Evolutionary conservation across 352 stramenopile genomes (phyloP).

Genomic region (Phytophthora palmivora): DNA sequence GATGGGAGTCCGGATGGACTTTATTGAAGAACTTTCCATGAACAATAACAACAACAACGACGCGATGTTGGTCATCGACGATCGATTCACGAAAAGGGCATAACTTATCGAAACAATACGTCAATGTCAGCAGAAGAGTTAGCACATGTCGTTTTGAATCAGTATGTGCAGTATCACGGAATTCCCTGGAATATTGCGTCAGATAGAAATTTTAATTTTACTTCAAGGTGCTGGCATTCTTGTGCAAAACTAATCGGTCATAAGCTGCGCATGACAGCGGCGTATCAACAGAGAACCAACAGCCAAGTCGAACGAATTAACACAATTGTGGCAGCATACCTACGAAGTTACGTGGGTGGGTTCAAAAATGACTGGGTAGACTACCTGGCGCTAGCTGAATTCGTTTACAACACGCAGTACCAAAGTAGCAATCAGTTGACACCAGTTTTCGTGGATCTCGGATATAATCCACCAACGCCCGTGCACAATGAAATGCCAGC

Average conservation of each 20-base stretch:
- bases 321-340: background rate
- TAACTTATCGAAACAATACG: constrained; percentile 13
- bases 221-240: background rate
- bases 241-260: background rate
- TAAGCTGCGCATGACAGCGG: background rate
- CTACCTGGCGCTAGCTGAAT: background rate
- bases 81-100: constrained; percentile 11
- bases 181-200: constrained; percentile 1
- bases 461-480: background rate
- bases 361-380: background rate
- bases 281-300: background rate
- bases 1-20: background rate
- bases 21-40: background rate
- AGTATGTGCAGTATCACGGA: constrained; percentile 19
- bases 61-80: constrained; percentile 7
- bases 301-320: background rate
- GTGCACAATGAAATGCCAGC: background rate
- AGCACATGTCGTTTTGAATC: constrained; percentile 4
- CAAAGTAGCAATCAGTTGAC: background rate
- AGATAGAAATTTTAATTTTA: background rate
- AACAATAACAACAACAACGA: background rate
- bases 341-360: background rate
- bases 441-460: background rate
- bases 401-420: background rate
- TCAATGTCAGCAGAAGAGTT: background rate